Conservation (phyloP, 139 green algal species). For the Eudorina sp. region DNA sequence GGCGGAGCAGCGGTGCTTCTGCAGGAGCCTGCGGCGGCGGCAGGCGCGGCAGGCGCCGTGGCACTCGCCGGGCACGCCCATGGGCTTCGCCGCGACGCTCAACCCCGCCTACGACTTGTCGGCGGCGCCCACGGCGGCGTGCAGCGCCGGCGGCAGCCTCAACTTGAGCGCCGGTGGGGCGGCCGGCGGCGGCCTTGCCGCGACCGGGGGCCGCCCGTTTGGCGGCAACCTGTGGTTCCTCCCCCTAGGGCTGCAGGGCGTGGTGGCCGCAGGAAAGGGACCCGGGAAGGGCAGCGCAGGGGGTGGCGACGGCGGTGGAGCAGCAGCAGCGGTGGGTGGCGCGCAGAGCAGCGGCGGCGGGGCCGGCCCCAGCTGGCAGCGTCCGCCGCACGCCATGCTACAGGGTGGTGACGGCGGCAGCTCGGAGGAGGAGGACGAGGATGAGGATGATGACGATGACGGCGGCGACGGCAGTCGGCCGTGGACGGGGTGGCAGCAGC, state of each 20-base stretch:
- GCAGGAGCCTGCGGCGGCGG: neutral
- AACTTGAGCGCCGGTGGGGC: too few relatives aligned
- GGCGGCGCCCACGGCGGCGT: neutral
- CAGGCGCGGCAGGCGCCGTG: neutral
- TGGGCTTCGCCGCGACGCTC: neutral
- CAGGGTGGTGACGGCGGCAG: neutral
- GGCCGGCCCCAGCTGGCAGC: too few relatives aligned
- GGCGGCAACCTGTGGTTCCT: neutral
- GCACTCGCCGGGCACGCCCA: neutral
- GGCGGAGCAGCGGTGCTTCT: conserved; percentile 35
- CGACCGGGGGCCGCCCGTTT: too few relatives aligned
- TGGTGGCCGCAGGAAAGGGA: neutral
- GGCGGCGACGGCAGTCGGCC: neutral
- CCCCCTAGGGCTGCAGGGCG: neutral
- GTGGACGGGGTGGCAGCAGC: conserved; percentile 23
- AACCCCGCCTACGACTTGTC: conserved; percentile 1
- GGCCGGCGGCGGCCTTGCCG: neutral
- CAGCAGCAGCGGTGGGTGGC: neutral
- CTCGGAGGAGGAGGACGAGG: neutral
- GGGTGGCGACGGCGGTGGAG: neutral
- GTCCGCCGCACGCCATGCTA: neutral
- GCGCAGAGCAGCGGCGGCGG: neutral
- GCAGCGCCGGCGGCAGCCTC: neutral
- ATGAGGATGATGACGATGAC: neutral
- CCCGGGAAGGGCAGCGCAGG: neutral